Base-by-base conservation (phyloP, 2,329 filamentous ascomycete genomes). In the Colletotrichum sp. region DNA sequence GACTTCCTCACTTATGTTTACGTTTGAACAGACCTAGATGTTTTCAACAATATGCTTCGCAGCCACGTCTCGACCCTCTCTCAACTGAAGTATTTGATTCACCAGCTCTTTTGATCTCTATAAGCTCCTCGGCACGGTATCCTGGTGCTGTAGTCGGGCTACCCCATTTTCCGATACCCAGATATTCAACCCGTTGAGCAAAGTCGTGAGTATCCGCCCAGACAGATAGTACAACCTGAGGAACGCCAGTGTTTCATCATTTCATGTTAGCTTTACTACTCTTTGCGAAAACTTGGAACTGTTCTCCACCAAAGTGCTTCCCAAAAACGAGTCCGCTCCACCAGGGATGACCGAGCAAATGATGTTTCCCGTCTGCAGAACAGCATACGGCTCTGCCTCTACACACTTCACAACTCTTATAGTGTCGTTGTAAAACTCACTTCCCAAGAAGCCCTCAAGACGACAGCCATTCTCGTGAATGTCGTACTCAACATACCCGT, bases 121-220 rank as follows among this genome's bases (percentile, higher is more conserved):
- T 0, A 16, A 56, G 48, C 28, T 21, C 64, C n/a, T 58, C 6
- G 9, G 48, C 64, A 6, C 8, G 28, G 28, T 36, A 56, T n/a
- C 30, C 16, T 4, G 65, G 65, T 2, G 65, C 52, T 7, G n/a
- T n/a, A 24, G 10, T 58, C 18, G 14, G 7, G 4, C 65, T 68
- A 3, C 32, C 65, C 65, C 30, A 43, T 43, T 28, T 68, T 4
- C 87, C 87, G 26, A 89, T 82, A 1, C 85, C 86, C 0, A 88
- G 81, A 75, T 82, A 79, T 78, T 89, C 87, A 10, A 83, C 85
- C 1, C 87, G 82, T 63, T 83, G 81, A 6, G 86, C 87, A 71
- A 85, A 89, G 64, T 89, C 87, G 75, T 87, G 88, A 30, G 83
- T 85, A 76, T 89, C 87, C 2, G 84, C 80, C 87, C 87, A 89